These are phyloP conservation scores for Huntiella abstrusa DNA, from an alignment of 2,329 filamentous ascomycete species.

Conservation along the genomic window DNA sequence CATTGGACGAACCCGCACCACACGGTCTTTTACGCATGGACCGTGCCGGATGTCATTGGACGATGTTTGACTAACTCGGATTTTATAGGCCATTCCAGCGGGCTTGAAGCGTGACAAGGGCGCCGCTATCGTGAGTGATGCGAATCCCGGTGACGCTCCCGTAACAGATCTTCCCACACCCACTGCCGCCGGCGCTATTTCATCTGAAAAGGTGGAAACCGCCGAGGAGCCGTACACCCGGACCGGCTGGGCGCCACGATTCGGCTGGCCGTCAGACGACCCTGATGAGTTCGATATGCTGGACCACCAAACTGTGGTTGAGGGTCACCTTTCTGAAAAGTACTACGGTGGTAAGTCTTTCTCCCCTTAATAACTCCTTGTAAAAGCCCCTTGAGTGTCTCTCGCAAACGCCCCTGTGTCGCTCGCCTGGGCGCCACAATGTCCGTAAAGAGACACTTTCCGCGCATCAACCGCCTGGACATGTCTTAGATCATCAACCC, in stretches of 20 bases:
- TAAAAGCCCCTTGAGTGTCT: too few species aligned
- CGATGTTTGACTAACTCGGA: too few species aligned
- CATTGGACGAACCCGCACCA: too few species aligned
- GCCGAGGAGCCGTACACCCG: slow-evolving; percentile 27
- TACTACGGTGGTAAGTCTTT: slow-evolving; percentile 58
- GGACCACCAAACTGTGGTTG: slow-evolving; percentile 77
- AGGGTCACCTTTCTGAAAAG: slow-evolving; percentile 67
- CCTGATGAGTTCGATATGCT: slow-evolving; percentile 49
- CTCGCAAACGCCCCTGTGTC: too few species aligned
- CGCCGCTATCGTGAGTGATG: slow-evolving; percentile 58
- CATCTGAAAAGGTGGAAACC: slow-evolving; percentile 31
- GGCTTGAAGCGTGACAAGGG: slow-evolving; percentile 46
- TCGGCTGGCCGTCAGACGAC: slow-evolving; percentile 48
- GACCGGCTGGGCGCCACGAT: slow-evolving; percentile 77
- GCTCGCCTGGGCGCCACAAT: too few species aligned
- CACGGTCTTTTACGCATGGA: too few species aligned
- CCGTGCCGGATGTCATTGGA: too few species aligned
- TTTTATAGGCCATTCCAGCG: slow-evolving; percentile 38
- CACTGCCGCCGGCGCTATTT: slow-evolving; percentile 48
- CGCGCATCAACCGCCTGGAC: too few species aligned
- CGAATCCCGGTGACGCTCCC: slow-evolving; percentile 42
- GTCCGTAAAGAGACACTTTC: too few species aligned
- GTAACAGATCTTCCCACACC: slow-evolving; percentile 63
- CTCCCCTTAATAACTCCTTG: neutral
- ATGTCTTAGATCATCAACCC: too few species aligned